phyloP scores from a whole-genome alignment of 306 rosid species.

The Vigna angularis region DNA sequence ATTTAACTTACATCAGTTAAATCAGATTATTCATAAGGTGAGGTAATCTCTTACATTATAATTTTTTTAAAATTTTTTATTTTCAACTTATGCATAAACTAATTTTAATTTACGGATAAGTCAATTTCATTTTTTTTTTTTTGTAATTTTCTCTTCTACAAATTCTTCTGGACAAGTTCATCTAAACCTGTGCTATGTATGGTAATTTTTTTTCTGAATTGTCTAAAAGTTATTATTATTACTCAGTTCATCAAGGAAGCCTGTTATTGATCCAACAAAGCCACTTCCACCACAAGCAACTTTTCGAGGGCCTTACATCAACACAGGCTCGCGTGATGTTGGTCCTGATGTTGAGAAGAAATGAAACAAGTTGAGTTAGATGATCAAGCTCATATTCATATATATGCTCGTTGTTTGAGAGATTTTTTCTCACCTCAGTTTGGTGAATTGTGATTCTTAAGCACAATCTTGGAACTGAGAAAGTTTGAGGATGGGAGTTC shows the following conservation, averaged over 20 bases:
- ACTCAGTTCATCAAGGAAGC: constrained; percentile 75
- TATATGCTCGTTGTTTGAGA: background rate
- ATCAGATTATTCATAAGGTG: no score
- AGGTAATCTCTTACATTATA: no score
- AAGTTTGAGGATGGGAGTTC: constrained; percentile 16
- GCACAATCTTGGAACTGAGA: background rate
- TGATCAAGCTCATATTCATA: constrained; percentile 1
- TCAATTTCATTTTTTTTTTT: no score
- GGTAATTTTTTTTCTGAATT: no score
- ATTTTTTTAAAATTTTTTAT: no score
- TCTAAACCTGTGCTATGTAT: no score
- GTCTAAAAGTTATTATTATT: background rate
- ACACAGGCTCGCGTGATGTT: constrained; percentile 89
- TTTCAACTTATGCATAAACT: no score
- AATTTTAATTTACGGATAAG: no score
- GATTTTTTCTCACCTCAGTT: background rate
- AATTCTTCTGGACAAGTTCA: no score
- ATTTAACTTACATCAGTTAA: no score
- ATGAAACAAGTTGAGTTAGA: constrained; percentile 46
- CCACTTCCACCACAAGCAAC: constrained; percentile 95
- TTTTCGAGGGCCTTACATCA: constrained; percentile 93
- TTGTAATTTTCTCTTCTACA: no score
- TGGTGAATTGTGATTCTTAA: constrained; percentile 20
- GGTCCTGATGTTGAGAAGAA: constrained; percentile 88
- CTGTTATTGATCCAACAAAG: constrained; percentile 86